Conservation (phyloP, 1,284 basidiomycete genomes). For the Trichosporon coremiiforme region DNA sequence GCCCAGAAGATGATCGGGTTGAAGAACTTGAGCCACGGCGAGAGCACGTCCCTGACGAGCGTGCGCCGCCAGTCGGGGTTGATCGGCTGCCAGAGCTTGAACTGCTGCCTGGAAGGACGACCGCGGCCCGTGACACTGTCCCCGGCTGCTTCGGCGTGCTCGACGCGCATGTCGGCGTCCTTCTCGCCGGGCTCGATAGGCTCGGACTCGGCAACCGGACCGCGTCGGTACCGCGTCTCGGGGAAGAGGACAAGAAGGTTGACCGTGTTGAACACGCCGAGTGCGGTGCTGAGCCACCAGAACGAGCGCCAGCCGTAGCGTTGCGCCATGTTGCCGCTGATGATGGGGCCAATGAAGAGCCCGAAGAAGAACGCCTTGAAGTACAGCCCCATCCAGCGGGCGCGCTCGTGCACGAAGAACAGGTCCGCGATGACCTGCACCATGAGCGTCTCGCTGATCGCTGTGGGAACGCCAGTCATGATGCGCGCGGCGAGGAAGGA, state of each 20-base stretch:
- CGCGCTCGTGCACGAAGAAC: constrained; percentile 33
- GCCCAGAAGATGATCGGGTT: constrained; percentile 32
- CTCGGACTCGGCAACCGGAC: background rate
- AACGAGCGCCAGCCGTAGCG: constrained; percentile 26
- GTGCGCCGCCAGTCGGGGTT: constrained; percentile 25
- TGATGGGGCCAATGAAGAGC: constrained; percentile 29
- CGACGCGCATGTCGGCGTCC: constrained; percentile 12
- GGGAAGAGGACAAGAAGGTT: constrained; percentile 23
- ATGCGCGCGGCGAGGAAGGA: constrained; percentile 21
- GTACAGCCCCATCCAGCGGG: constrained; percentile 28
- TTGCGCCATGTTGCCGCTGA: constrained; percentile 26
- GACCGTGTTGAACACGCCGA: constrained; percentile 20
- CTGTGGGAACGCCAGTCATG: constrained; percentile 27
- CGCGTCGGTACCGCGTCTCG: constrained; percentile 25
- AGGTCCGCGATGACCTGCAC: constrained; percentile 29
- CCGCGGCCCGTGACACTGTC: constrained; percentile 1
- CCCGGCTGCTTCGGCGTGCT: background rate
- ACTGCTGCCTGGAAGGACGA: constrained; percentile 19
- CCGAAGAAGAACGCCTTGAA: constrained; percentile 28
- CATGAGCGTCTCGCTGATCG: constrained; percentile 26
- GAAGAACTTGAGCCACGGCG: constrained; percentile 28
- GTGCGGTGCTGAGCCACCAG: constrained; percentile 24
- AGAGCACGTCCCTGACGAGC: constrained; percentile 24
- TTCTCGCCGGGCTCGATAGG: background rate
- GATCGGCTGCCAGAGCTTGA: constrained; percentile 27